phyloP scores from a whole-genome alignment of 768 basidiomycete genomes.

The Leucocoprinus sp. region DNA sequence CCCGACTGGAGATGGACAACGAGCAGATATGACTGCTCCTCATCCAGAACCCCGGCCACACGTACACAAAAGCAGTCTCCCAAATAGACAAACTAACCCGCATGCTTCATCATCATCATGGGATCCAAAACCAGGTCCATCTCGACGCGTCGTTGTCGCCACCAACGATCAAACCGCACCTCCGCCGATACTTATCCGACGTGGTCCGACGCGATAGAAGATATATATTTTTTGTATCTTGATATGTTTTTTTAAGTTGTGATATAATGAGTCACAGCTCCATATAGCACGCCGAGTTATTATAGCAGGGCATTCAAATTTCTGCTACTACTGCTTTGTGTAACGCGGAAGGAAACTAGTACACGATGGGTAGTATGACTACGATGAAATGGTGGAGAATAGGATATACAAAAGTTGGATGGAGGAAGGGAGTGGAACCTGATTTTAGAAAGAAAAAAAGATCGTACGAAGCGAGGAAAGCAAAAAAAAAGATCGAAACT shows the following conservation, averaged over 20 bases:
- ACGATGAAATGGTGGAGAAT: conserved; percentile 6
- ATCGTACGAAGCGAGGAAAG: conserved; percentile 14
- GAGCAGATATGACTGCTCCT: neutral
- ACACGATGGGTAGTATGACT: conserved; percentile 7
- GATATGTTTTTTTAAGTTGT: neutral
- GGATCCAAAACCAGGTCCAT: conserved; percentile 1
- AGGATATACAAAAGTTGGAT: conserved; percentile 13
- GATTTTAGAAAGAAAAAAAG: conserved; percentile 13
- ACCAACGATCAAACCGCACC: neutral
- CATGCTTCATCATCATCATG: neutral
- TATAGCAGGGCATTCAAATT: neutral
- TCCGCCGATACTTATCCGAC: neutral
- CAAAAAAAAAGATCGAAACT: conserved; percentile 19
- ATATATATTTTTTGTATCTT: neutral
- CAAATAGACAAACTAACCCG: neutral
- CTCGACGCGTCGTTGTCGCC: neutral
- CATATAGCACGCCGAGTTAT: conserved; percentile 1
- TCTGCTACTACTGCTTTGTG: conserved; percentile 7
- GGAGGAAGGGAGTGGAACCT: conserved; percentile 12
- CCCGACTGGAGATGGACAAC: neutral
- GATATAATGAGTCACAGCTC: neutral
- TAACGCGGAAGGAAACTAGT: neutral
- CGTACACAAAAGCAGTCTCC: conserved; percentile 3
- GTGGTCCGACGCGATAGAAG: conserved; percentile 4
- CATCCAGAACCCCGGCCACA: conserved; percentile 4